Evolutionary conservation across 1,284 basidiomycete genomes (phyloP).

Genomic region (Cystobasidium pallidum): DNA sequence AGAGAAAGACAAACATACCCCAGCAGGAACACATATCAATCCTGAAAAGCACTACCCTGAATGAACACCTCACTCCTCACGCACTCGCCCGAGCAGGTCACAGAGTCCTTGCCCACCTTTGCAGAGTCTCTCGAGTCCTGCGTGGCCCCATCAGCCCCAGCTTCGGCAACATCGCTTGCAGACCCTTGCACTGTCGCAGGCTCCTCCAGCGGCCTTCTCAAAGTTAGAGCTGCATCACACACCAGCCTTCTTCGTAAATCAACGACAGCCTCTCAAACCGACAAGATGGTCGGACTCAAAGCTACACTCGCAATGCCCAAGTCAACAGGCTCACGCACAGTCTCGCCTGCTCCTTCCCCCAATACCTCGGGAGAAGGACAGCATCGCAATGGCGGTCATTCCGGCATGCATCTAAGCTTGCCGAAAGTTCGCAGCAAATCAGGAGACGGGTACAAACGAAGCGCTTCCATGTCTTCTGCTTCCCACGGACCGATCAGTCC

Average conservation of each 20-base stretch:
- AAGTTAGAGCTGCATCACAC: background rate
- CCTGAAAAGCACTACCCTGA: background rate
- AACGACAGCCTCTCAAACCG: background rate
- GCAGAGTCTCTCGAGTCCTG: slow-evolving; percentile 11
- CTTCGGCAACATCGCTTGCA: slow-evolving; percentile 3
- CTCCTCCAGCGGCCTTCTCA: background rate
- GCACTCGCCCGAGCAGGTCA: slow-evolving; percentile 21
- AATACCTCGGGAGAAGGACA: slow-evolving; percentile 26
- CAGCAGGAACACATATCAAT: background rate
- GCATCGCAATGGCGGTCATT: slow-evolving; percentile 16
- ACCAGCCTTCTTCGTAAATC: slow-evolving; percentile 2
- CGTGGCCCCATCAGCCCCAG: background rate
- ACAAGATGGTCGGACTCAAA: slow-evolving; percentile 41
- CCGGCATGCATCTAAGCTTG: slow-evolving; percentile 26
- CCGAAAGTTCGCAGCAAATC: slow-evolving; percentile 29
- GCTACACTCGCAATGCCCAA: slow-evolving; percentile 37
- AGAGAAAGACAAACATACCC: slow-evolving; percentile 1
- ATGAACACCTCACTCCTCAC: slow-evolving; percentile 26
- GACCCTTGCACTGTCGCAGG: background rate
- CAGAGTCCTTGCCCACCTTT: background rate
- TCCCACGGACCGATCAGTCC: background rate
- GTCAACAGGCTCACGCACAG: slow-evolving; percentile 16
- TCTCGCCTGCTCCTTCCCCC: slow-evolving; percentile 28
- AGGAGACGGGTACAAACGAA: slow-evolving; percentile 31
- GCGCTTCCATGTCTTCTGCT: background rate